Percentiles rank a stretch among this genome's conserved stretches.
These are phyloP conservation scores for Ogataea salicorniae DNA, from an alignment of 805 yeast genomes.

Conservation along the genomic window DNA sequence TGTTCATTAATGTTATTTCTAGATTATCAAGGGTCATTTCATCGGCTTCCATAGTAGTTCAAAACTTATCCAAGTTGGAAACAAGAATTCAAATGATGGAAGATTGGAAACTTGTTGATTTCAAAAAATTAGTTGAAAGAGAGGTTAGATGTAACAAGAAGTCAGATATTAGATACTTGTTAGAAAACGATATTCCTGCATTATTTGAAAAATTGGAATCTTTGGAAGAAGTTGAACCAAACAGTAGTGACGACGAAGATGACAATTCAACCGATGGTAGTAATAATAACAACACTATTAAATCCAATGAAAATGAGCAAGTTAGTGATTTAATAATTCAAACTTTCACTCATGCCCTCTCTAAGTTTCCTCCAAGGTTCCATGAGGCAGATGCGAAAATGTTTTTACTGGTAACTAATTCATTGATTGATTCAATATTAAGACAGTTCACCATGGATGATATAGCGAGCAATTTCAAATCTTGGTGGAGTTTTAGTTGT, in stretches of 20 bases:
- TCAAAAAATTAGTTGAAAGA: slow-evolving; percentile 11
- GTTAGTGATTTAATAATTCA: slow-evolving; percentile 12
- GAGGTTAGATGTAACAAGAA: slow-evolving; percentile 15
- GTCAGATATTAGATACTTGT: slow-evolving; percentile 25
- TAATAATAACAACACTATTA: too few species aligned
- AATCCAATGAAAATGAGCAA: background rate
- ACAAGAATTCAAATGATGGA: slow-evolving; percentile 7
- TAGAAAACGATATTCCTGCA: slow-evolving; percentile 32
- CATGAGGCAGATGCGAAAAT: slow-evolving; percentile 49
- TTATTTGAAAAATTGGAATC: slow-evolving; percentile 7
- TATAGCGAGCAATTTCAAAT: slow-evolving; percentile 51
- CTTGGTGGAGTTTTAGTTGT: slow-evolving; percentile 73
- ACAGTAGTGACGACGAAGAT: slow-evolving; percentile 2
- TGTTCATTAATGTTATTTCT: slow-evolving; percentile 17
- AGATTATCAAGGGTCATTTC: slow-evolving; percentile 18
- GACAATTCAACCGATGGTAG: background rate
- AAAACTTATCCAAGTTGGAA: slow-evolving; percentile 43
- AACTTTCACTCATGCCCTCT: slow-evolving; percentile 10
- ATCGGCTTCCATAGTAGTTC: slow-evolving; percentile 33
- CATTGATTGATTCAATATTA: slow-evolving; percentile 51
- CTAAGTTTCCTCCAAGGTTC: slow-evolving; percentile 32
- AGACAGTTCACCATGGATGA: slow-evolving; percentile 58
- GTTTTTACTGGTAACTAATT: slow-evolving; percentile 48
- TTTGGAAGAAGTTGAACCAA: background rate
- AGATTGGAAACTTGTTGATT: slow-evolving; percentile 40